A percentile compares a stretch with the other conserved stretches of the same genome.
These are phyloP conservation scores for Fusarium sp. DNA, from an alignment of 2,329 filamentous ascomycete species.

Conservation along the genomic window DNA sequence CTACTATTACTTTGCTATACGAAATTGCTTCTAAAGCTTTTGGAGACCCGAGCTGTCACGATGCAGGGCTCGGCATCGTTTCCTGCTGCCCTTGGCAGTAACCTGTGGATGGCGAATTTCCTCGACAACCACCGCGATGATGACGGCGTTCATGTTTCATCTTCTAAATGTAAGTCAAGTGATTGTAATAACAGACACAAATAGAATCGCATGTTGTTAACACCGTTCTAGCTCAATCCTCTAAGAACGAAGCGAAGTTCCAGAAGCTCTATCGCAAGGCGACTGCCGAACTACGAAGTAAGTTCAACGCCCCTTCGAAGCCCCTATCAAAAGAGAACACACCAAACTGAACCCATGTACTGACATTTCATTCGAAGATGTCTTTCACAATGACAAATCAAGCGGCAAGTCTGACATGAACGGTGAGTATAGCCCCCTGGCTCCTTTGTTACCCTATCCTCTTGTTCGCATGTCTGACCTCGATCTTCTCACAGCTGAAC, in stretches of 20 bases:
- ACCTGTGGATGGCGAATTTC: conserved; percentile 13
- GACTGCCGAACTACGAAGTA: conserved; percentile 19
- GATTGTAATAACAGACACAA: not conserved
- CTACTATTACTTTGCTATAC: not conserved
- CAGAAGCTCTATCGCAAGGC: conserved; percentile 6
- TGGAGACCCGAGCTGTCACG: not conserved
- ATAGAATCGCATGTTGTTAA: not conserved
- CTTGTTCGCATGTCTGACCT: conserved; percentile 1
- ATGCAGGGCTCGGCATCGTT: conserved; percentile 25
- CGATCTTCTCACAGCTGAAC: not conserved
- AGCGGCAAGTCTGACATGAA: not conserved
- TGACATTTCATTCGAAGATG: not conserved
- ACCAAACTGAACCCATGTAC: not conserved
- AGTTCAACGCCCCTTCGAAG: not conserved
- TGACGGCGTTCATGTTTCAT: not conserved
- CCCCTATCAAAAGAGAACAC: not conserved
- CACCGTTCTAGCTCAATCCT: not conserved
- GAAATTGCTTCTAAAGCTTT: not conserved
- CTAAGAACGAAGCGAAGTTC: conserved; percentile 11
- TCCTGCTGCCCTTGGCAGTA: conserved; percentile 21
- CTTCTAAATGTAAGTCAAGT: conserved; percentile 6
- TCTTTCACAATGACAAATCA: not conserved
- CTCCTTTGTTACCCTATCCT: not conserved
- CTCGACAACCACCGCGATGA: not conserved
- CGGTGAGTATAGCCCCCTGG: conserved; percentile 9